Conservation (phyloP, 164 flowering plant genomes). For the Aristolochia contorta region DNA sequence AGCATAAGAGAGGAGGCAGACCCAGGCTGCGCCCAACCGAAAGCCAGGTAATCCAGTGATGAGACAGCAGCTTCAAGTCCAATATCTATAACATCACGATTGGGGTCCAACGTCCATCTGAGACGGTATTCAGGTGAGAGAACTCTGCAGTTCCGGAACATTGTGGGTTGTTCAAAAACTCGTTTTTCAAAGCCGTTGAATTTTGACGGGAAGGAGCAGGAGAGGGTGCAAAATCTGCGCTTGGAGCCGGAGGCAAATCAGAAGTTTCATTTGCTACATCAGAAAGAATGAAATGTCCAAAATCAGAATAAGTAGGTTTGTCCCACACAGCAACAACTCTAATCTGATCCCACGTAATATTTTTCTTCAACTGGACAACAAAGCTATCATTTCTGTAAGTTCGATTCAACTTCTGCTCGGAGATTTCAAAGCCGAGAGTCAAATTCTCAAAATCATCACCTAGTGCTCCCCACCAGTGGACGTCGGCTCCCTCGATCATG, state of each 20-base stretch:
- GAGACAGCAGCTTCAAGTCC: constrained; percentile 74
- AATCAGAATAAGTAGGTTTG: constrained; percentile 42
- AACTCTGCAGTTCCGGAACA: constrained; percentile 74
- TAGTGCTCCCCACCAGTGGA: constrained; percentile 79
- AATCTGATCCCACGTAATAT: constrained; percentile 68
- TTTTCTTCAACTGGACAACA: constrained; percentile 41
- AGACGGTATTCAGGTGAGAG: constrained; percentile 53
- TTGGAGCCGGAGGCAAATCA: background rate
- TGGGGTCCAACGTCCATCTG: constrained; percentile 61
- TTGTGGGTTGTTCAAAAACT: constrained; percentile 40
- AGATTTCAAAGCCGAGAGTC: constrained; percentile 55
- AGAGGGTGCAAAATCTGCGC: constrained; percentile 17
- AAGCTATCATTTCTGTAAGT: constrained; percentile 61
- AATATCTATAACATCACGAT: constrained; percentile 44
- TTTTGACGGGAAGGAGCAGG: constrained; percentile 13
- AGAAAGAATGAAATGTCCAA: constrained; percentile 5
- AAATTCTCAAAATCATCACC: constrained; percentile 52
- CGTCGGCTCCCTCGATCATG: constrained; percentile 75
- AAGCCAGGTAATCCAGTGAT: constrained; percentile 64
- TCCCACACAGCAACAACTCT: constrained; percentile 77
- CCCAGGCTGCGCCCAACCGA: constrained; percentile 81
- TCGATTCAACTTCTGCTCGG: constrained; percentile 51
- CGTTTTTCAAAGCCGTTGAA: background rate
- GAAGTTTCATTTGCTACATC: constrained; percentile 6
- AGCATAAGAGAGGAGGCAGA: constrained; percentile 44